A percentile compares a stretch with the other conserved stretches of the same genome.
Evolutionary conservation across 2,329 filamentous ascomycete genomes (phyloP).

Genomic region (Fusarium temperatum): DNA sequence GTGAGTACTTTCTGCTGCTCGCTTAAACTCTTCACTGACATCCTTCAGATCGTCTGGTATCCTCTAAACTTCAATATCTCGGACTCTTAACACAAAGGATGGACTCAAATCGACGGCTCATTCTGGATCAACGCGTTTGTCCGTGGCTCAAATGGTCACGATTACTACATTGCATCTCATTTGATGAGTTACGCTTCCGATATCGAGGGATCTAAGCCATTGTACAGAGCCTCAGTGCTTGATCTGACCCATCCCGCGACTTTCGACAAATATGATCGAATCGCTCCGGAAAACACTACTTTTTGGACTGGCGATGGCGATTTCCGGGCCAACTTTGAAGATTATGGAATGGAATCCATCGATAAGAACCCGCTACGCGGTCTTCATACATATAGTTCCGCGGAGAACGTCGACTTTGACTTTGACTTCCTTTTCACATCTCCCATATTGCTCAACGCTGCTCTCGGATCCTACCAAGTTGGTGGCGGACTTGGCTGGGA

Average conservation of each 20-base stretch:
- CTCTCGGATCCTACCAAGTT: neutral
- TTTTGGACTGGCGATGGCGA: neutral
- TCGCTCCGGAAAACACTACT: neutral
- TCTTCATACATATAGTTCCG: neutral
- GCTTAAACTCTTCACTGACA: rapidly evolving
- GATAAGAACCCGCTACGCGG: neutral
- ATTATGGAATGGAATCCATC: neutral
- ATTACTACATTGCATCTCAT: neutral
- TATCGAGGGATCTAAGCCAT: neutral
- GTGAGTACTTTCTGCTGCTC: neutral
- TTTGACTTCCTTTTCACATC: neutral
- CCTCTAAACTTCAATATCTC: neutral
- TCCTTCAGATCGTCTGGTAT: neutral
- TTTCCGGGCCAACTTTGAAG: neutral
- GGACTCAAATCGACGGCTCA: neutral
- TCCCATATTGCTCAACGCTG: neutral
- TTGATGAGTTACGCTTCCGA: neutral
- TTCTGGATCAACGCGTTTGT: neutral
- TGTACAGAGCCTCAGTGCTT: neutral
- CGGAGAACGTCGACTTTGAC: neutral
- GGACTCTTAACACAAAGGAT: neutral
- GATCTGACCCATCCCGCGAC: neutral
- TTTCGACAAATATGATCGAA: neutral
- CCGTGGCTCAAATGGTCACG: neutral
- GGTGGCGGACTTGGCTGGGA: neutral